Conservation (phyloP, 78 protist genomes). For the Dictyostelium firmibasis region DNA sequence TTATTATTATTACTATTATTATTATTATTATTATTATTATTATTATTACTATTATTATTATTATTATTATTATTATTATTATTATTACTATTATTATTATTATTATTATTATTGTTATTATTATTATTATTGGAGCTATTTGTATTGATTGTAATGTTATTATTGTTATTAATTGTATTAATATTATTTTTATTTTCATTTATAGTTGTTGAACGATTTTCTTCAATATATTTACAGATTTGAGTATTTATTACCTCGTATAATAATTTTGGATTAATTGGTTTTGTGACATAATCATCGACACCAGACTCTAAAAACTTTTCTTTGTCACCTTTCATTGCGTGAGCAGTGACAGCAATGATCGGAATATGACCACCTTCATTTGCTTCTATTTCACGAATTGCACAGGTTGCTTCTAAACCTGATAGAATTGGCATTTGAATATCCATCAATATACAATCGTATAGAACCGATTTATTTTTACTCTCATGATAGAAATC, state of each 20-base stretch:
- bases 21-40: too few relatives aligned
- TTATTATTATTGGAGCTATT: too few relatives aligned
- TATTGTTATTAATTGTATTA: background rate
- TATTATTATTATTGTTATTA: too few relatives aligned
- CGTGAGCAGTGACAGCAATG: conserved; percentile 82
- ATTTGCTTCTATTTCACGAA: conserved; percentile 46
- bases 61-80: too few relatives aligned
- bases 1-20: too few relatives aligned
- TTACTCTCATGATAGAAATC: conserved; percentile 14
- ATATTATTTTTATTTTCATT: background rate
- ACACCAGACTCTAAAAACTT: conserved; percentile 79
- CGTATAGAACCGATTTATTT: background rate
- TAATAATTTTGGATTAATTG: conserved; percentile 50
- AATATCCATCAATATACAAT: conserved; percentile 86
- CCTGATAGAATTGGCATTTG: conserved; percentile 90
- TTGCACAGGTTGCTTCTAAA: conserved; percentile 63
- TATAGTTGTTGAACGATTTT: background rate
- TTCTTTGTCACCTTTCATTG: conserved; percentile 45
- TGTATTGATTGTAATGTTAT: too few relatives aligned
- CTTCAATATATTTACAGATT: background rate
- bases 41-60: too few relatives aligned
- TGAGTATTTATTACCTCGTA: conserved; percentile 40
- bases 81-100: background rate
- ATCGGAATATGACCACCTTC: conserved; percentile 66
- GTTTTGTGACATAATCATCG: conserved; percentile 86